Evolutionary conservation across 164 flowering plant genomes (phyloP), one percentile per base, ranked within the genome.

Genomic region (Houttuynia cordata): DNA sequence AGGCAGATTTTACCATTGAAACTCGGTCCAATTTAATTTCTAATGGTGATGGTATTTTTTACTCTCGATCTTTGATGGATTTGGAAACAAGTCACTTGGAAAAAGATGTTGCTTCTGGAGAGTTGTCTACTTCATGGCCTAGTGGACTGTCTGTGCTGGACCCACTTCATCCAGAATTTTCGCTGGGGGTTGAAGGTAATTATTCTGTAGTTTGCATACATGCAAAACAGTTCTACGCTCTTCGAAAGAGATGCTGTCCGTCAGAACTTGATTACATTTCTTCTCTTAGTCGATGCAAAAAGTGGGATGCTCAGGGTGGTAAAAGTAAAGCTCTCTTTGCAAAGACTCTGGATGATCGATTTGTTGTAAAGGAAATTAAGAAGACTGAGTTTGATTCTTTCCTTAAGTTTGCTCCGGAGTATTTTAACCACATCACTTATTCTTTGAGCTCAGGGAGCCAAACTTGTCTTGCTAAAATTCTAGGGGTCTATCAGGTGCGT

Each of bases 301-400:
- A 76, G 45, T 91, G 96, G 96, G 80, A 88, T 76, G 97, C 96
- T 14, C 81, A 94, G 78, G 99, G 99, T 64, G 97, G 99, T 24
- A 94, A 94, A 78, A 94, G 97, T 72, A 86, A 84, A 66, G 82
- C 87, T 25, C 67, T 85, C 56, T 94, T 91, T 76, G 89, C 94
- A 23, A 94, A 94, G 73, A 88, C 99, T 12, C 74, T 91, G 55
- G 99, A 93, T 76, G 95, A 86, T 61, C 68, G 99, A 67, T 88
- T 90, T 64, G 83, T 93, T 20, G 73, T 90, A 51, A 93, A 93
- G 78, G 92, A 88, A 68, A 84, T 93, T 40, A 79, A 86, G 81
- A 86, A 75, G 78, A 90, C 88, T 1, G 99, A 93, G 58, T 73
- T 76, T 58, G 91, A 88, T 8, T 88, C 99, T 10, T 93, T 93